A percentile compares a stretch with the other conserved stretches of the same genome.
Conservation (phyloP, 1,284 basidiomycete species). For the Fomitopsis betulina region DNA sequence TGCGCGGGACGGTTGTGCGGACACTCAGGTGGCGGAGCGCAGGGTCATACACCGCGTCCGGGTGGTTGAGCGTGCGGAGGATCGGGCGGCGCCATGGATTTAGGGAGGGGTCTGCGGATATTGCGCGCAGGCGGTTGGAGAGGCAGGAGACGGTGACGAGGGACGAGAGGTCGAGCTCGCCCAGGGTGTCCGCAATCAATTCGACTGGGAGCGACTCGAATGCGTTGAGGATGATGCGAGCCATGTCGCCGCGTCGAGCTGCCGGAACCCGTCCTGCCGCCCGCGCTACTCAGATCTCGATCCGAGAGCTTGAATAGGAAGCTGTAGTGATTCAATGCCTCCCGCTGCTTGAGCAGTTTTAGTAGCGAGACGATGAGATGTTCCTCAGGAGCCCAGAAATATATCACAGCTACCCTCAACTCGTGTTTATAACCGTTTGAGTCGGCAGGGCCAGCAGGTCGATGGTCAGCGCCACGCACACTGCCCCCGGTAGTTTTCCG, state of each 20-base stretch:
- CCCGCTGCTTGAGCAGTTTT: not conserved
- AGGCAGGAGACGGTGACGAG: slow-evolving; percentile 54
- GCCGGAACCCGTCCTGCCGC: not conserved
- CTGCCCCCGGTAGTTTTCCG: not conserved
- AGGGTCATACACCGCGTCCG: slow-evolving; percentile 39
- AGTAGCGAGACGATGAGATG: not conserved
- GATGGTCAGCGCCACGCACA: not conserved
- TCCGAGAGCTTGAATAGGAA: not conserved
- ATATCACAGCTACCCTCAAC: no score
- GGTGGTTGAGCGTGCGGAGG: slow-evolving; percentile 43
- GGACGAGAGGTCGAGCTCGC: slow-evolving; percentile 58
- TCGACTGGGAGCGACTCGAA: slow-evolving; percentile 65
- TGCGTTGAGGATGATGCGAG: slow-evolving; percentile 1
- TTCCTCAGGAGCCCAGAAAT: not conserved
- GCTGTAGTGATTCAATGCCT: not conserved
- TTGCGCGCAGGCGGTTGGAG: slow-evolving; percentile 48
- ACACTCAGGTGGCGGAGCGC: slow-evolving; percentile 55
- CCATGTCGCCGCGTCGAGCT: not conserved
- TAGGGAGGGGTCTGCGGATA: slow-evolving; percentile 56
- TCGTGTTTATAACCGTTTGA: not conserved
- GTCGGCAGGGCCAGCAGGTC: not conserved
- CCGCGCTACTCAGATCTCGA: not conserved
- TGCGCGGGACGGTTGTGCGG: slow-evolving; percentile 55
- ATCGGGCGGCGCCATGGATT: slow-evolving; percentile 75
- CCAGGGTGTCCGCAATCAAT: slow-evolving; percentile 66